Evolutionary conservation across 2,329 filamentous ascomycete species (phyloP).

Genomic region (Coleophoma crateriformis): DNA sequence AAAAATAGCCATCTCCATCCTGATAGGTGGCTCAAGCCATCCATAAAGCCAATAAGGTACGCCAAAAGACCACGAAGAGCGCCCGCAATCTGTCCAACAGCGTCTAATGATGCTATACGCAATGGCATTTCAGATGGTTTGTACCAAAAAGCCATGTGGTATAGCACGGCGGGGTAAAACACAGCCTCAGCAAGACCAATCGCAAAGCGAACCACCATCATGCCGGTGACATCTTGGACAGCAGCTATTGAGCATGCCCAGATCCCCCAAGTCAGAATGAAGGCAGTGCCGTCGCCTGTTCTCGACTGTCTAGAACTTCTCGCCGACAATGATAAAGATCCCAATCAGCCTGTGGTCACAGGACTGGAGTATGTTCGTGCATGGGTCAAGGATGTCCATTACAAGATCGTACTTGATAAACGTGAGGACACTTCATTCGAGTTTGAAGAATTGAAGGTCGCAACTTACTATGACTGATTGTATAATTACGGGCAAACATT

Average conservation of each 20-base stretch:
- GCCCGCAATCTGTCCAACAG: constrained; percentile 27
- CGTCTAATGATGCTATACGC: constrained; percentile 32
- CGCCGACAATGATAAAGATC: constrained; percentile 32
- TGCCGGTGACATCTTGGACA: constrained; percentile 27
- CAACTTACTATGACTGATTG: constrained; percentile 26
- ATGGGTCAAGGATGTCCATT: constrained; percentile 38
- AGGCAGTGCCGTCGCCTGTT: constrained; percentile 29
- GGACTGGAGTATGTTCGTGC: constrained; percentile 41
- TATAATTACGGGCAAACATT: no score
- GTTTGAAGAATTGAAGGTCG: constrained; percentile 34
- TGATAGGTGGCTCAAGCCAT: constrained; percentile 24
- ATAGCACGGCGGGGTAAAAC: constrained; percentile 30
- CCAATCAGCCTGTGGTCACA: constrained; percentile 27
- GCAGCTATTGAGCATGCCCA: constrained; percentile 31
- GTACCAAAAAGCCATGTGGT: constrained; percentile 35
- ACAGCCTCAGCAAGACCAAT: constrained; percentile 31
- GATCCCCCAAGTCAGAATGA: constrained; percentile 29
- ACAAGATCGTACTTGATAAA: constrained; percentile 37
- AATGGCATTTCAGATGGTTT: constrained; percentile 28
- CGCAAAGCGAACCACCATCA: constrained; percentile 32
- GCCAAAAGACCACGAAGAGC: constrained; percentile 30
- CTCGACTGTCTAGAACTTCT: constrained; percentile 32
- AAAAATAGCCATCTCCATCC: constrained; percentile 33
- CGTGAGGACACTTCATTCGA: constrained; percentile 37
- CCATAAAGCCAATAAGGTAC: constrained; percentile 32